Base-by-base conservation (phyloP, 306 rosid genomes). In the Dryas octopetala region DNA sequence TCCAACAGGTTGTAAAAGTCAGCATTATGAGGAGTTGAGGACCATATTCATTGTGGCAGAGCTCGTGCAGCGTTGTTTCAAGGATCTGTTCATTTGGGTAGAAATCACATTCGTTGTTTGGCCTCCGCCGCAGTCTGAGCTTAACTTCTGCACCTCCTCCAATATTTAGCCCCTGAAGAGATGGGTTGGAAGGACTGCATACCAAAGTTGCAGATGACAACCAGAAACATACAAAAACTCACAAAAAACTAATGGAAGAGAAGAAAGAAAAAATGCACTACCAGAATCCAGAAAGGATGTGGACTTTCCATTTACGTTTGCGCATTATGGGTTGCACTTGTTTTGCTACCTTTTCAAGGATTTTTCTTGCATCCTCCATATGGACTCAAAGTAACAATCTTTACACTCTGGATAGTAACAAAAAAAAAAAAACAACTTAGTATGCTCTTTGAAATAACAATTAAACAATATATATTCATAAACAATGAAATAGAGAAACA, bases 31-130 rank as follows among this genome's bases (percentile, higher is more conserved):
- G n/a, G n/a, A n/a, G n/a, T n/a, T n/a, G n/a, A n/a, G 89, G 89
- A 19, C 91, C 89, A 76, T 78, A 53, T 9, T 83, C 83, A 52
- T 81, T 88, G 79, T 88, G 91, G 85, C 86, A 88, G 68, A 88
- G 89, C 81, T 88, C 91, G 13, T 88, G 91, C 45, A 88, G 76
- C 91, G 83, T 88, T 43, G 91, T 88, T 70, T 88, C 88, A 58
- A 81, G 88, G 72, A 85, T 85, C 81, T 88, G 89, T 75, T 88
- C 91, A 74, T 74, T 81, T 6, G 87, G 88, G 75, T 76, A 85
- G 83, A 88, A 88, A 83, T 85, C 78, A 89, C 91, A 83, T 9
- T 85, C 85, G 3, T 73, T 60, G 70, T 79, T 79, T 54, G 86
- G 89, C 81, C 85, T 78, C 19, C 19, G 19, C 69, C 89, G 77